These are phyloP conservation scores for Calycina herbarum DNA, from an alignment of 2,329 filamentous ascomycete species.

Conservation along the genomic window DNA sequence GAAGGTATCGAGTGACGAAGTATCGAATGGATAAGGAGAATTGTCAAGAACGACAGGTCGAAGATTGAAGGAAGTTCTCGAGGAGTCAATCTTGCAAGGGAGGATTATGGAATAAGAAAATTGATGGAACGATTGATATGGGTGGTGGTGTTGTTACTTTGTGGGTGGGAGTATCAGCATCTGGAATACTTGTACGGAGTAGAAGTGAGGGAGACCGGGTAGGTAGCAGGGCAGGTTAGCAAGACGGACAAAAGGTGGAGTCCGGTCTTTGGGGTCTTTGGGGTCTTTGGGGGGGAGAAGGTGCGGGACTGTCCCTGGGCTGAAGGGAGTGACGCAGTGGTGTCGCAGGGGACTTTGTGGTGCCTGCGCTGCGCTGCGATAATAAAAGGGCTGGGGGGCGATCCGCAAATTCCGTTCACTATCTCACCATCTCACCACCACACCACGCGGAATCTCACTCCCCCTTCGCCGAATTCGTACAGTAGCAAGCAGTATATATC, in stretches of 20 bases:
- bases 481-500: background rate
- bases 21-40: background rate
- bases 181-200: no score
- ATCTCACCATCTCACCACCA: no score
- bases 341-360: background rate
- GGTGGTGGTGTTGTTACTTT: background rate
- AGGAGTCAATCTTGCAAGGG: background rate
- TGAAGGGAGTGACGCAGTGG: background rate
- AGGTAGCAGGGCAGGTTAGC: background rate
- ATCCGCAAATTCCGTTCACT: no score
- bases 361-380: no score
- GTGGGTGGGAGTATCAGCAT: background rate
- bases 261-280: background rate
- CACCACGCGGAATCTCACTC: background rate
- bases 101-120: background rate
- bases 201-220: background rate
- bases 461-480: background rate
- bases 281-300: background rate
- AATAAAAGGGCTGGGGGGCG: no score
- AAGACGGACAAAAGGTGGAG: background rate
- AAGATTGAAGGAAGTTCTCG: background rate
- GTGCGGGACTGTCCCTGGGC: background rate
- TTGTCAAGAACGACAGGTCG: background rate
- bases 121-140: constrained; percentile 2
- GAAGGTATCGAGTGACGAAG: background rate